Evolutionary conservation across 768 basidiomycete species (phyloP), one percentile per base, ranked within the genome.

Genomic region (Harrya chromipes): DNA sequence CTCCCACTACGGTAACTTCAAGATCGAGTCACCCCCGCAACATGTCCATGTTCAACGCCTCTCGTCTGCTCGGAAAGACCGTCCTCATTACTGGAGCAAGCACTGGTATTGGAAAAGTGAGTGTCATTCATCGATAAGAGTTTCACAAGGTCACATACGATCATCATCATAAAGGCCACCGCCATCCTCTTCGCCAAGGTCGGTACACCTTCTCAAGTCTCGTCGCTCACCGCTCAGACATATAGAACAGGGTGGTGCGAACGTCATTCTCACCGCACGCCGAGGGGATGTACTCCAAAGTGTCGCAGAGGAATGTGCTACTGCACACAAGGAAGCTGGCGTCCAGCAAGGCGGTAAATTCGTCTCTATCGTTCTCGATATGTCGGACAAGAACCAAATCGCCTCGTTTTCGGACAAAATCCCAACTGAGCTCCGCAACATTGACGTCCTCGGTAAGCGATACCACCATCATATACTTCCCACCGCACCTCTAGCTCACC

Each of bases 161-260:
- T 38, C 17, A 45, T 43, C 43, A 7, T 40, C 5, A 19, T 1
- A 55, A 64, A 94, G 90, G 90, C 89, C 4, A 85, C 93, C 3
- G 93, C 94, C 31, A 60, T 92, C 40, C 79, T 97, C 41, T 97
- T 95, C 55, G 93, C 94, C 36, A 93, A 84, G 75, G 90, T 89
- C 38, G 21, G 54, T 56, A 12, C 40, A 53, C 37, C 38, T 33
- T 39, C 7, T 47, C 16, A 6, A 19, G 17, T 11, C n/a, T 43
- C 4, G 9, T 33, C n/a, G 19, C 11, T 36, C 40, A 29, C 23
- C 33, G 26, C 36, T 34, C 41, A 50, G 17, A 38, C 7, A 24
- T 20, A 7, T 17, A 14, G 27, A 38, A 17, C 49, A 92, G 86
- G 90, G 83, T 37, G 94, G 94, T 37, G 83, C 90, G 24, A 94